Base-by-base conservation (phyloP, 2,329 filamentous ascomycete species). In the Colletotrichum noveboracense region DNA sequence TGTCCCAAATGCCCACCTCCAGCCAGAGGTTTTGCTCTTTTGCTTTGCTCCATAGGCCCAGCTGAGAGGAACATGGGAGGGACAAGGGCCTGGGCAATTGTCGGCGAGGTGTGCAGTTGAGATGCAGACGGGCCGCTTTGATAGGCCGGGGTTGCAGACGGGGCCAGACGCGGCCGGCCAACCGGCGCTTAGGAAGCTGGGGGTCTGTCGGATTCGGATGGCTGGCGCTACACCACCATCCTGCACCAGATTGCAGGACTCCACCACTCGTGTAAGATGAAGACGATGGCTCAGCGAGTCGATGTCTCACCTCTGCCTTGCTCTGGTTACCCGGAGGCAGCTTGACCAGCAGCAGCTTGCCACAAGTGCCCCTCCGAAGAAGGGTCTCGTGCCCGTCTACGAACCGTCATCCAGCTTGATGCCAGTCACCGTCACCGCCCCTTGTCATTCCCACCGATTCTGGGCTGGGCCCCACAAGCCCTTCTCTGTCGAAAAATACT, bases 161-260 rank as follows among this genome's bases (percentile, higher is more conserved):
- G 81, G 73, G 58, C 70, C 73, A 73, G 62, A 68, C 70, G 68
- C 70, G 64, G 81, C 82, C 81, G 83, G 80, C 86, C 87, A 88
- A 84, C 87, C 83, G 87, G 86, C 87, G 87, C 86, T 87, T 88
- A 87, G 82, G 80, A 83, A 83, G 80, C 84, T 79, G 81, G 85
- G 85, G 84, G 82, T 77, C 78, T 75, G 77, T 82, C 81, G 82
- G 82, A 84, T 82, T 84, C 83, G 84, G 84, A 84, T 85, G 84
- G 85, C 82, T 86, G 84, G 85, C 84, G 83, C 84, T 85, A 83
- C 83, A 83, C 77, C 84, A 84, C 82, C 82, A 83, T 80, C 83
- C 82, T 82, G 80, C 80, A 85, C 83, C 83, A 83, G 80, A 83
- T 82, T 82, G 80, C 79, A 80, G 79, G 74, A 81, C 55, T 80